Conservation (phyloP, 23 red algal genomes). For the Gracilaria gracilis region DNA sequence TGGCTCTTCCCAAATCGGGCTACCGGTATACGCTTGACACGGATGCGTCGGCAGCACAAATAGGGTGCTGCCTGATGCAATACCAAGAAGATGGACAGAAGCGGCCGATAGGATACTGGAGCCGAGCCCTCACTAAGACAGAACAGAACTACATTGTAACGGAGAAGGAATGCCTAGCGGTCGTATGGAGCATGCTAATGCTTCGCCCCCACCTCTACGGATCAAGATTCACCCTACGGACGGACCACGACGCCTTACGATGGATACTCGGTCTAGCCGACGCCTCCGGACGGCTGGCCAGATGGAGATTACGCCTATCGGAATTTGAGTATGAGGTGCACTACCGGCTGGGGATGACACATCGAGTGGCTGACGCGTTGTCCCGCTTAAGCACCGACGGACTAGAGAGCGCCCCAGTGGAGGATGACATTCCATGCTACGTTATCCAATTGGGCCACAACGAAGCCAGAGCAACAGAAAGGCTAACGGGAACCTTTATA, state of each 20-base stretch:
- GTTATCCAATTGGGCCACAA: neutral
- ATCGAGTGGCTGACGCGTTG: slow-evolving; percentile 22
- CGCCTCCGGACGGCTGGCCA: slow-evolving; percentile 6
- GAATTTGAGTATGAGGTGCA: slow-evolving; percentile 35
- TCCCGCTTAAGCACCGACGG: slow-evolving; percentile 15
- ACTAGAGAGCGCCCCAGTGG: neutral
- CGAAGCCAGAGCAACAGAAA: neutral
- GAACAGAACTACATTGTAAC: slow-evolving; percentile 20
- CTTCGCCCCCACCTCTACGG: slow-evolving; percentile 34
- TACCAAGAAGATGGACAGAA: neutral
- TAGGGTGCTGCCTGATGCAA: slow-evolving; percentile 47
- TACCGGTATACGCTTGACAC: slow-evolving; percentile 1
- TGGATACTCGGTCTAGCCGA: slow-evolving; percentile 34
- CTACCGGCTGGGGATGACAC: neutral
- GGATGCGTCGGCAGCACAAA: slow-evolving; percentile 7
- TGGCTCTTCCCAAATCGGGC: slow-evolving; percentile 15
- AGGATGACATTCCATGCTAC: neutral
- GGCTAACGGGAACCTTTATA: neutral
- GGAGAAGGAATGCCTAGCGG: slow-evolving; percentile 38
- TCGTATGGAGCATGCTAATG: slow-evolving; percentile 48
- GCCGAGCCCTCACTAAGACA: neutral
- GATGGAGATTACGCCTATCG: slow-evolving; percentile 1
- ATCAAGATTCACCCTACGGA: slow-evolving; percentile 26
- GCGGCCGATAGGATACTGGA: slow-evolving; percentile 50
- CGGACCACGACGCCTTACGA: slow-evolving; percentile 34